These are phyloP conservation scores for Cercospora citrullina DNA, from an alignment of 2,329 filamentous ascomycete genomes.

Conservation along the genomic window DNA sequence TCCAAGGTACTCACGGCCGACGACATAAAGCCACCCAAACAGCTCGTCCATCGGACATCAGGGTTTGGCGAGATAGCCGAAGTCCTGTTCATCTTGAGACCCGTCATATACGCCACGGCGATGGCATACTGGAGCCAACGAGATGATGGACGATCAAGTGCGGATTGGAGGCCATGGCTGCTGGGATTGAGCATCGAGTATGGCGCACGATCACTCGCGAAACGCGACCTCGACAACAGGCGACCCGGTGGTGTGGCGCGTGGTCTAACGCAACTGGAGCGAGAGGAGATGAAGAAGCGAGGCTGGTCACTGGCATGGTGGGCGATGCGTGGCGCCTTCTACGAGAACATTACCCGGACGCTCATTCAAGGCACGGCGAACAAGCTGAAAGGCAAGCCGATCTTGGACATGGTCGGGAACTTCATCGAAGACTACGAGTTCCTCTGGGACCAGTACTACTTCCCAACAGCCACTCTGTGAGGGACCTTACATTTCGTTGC, in stretches of 20 bases:
- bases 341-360: conserved; percentile 78
- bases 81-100: conserved; percentile 85
- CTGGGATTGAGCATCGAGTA: conserved; percentile 83
- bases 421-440: conserved; percentile 96
- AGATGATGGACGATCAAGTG: conserved; percentile 68
- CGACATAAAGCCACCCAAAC: conserved; percentile 89
- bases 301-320: conserved; percentile 95
- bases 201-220: conserved; percentile 79
- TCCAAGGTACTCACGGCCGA: conserved; percentile 91
- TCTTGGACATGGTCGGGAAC: conserved; percentile 78
- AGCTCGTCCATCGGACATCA: conserved; percentile 73
- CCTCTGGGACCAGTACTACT: conserved; percentile 97
- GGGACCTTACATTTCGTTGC: conserved; percentile 2
- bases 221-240: conserved; percentile 62
- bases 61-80: conserved; percentile 83
- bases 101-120: conserved; percentile 80
- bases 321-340: conserved; percentile 94
- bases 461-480: conserved; percentile 64
- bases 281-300: conserved; percentile 83
- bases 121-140: conserved; percentile 63
- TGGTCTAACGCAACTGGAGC: conserved; percentile 78
- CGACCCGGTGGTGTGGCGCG: conserved; percentile 67
- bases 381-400: conserved; percentile 68
- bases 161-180: conserved; percentile 89
- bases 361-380: conserved; percentile 69